Evolutionary conservation across 1,139 yeast species (phyloP).

Genomic region (Kazachstania sp.): DNA sequence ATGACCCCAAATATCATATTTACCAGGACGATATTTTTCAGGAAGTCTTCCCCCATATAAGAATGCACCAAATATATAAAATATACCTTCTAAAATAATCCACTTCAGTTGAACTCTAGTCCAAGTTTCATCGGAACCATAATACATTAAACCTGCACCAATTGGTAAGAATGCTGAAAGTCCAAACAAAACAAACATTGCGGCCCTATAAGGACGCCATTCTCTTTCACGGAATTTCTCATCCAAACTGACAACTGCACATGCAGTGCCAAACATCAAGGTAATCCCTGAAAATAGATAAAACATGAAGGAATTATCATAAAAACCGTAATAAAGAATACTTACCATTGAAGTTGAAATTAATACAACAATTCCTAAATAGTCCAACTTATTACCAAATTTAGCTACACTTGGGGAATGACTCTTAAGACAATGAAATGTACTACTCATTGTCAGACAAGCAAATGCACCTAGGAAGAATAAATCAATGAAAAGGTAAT

Average conservation of each 20-base stretch:
- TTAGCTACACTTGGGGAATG: conserved; percentile 58
- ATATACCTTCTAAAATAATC: conserved; percentile 59
- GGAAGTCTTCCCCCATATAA: conserved; percentile 75
- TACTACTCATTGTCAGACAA: conserved; percentile 67
- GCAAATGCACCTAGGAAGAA: conserved; percentile 45
- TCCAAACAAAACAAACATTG: conserved; percentile 75
- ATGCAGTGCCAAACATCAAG: conserved; percentile 46
- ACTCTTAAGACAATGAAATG: conserved; percentile 67
- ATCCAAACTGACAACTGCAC: conserved; percentile 57
- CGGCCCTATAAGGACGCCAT: conserved; percentile 71
- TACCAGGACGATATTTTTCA: conserved; percentile 61
- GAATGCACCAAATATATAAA: conserved; percentile 71
- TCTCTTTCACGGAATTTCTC: conserved; percentile 57
- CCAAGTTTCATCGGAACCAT: conserved; percentile 40
- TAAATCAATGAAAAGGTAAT: conserved; percentile 36
- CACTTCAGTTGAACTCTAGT: conserved; percentile 50
- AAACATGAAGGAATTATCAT: conserved; percentile 41
- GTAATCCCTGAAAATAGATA: conserved; percentile 43
- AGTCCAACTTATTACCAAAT: conserved; percentile 75
- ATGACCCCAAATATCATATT: conserved; percentile 66
- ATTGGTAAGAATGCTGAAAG: conserved; percentile 72
- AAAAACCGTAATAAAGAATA: conserved; percentile 56
- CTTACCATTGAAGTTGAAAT: conserved; percentile 72
- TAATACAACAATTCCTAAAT: conserved; percentile 73
- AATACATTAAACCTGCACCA: conserved; percentile 39